Percentiles rank a stretch among this genome's conserved stretches.
Evolutionary conservation across 352 stramenopile species (phyloP).

Genomic region (Blastocystis sp.): DNA sequence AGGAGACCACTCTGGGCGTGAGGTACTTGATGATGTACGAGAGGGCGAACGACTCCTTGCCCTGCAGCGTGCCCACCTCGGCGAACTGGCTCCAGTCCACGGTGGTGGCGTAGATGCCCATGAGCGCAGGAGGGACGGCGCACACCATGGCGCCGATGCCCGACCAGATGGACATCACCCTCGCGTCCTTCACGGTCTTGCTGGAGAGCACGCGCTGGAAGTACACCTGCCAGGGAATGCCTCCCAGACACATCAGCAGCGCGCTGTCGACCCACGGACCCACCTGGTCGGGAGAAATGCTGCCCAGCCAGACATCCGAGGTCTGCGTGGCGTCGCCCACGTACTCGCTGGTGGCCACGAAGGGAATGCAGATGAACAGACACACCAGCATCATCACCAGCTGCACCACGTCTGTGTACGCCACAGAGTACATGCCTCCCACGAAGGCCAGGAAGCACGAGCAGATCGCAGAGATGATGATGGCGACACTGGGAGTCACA

Average conservation of each 20-base stretch:
- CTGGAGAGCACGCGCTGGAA: slow-evolving; percentile 62
- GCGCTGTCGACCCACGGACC: slow-evolving; percentile 53
- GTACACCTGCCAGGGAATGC: slow-evolving; percentile 62
- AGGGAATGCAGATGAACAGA: slow-evolving; percentile 58
- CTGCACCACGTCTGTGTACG: slow-evolving; percentile 61
- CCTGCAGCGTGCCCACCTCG: slow-evolving; percentile 43
- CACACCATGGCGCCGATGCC: slow-evolving; percentile 45
- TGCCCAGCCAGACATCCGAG: slow-evolving; percentile 26
- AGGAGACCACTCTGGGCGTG: slow-evolving; percentile 12
- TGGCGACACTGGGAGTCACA: not conserved
- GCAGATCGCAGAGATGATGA: slow-evolving; percentile 46
- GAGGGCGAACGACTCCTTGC: slow-evolving; percentile 48
- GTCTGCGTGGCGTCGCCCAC: slow-evolving; percentile 20
- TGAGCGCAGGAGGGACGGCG: slow-evolving; percentile 44
- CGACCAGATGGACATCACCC: slow-evolving; percentile 58
- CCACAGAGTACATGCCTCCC: slow-evolving; percentile 60
- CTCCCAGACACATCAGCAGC: slow-evolving; percentile 61
- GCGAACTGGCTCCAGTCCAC: slow-evolving; percentile 57
- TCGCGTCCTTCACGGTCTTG: slow-evolving; percentile 54
- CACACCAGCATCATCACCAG: slow-evolving; percentile 61
- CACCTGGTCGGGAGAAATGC: not conserved
- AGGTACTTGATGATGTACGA: slow-evolving; percentile 60
- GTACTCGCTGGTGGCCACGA: slow-evolving; percentile 20
- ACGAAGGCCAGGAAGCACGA: slow-evolving; percentile 58
- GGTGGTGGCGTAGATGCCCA: slow-evolving; percentile 56